These are phyloP conservation scores for Schizochytrium sp. DNA, from an alignment of 108 stramenopile species.

Conservation along the genomic window DNA sequence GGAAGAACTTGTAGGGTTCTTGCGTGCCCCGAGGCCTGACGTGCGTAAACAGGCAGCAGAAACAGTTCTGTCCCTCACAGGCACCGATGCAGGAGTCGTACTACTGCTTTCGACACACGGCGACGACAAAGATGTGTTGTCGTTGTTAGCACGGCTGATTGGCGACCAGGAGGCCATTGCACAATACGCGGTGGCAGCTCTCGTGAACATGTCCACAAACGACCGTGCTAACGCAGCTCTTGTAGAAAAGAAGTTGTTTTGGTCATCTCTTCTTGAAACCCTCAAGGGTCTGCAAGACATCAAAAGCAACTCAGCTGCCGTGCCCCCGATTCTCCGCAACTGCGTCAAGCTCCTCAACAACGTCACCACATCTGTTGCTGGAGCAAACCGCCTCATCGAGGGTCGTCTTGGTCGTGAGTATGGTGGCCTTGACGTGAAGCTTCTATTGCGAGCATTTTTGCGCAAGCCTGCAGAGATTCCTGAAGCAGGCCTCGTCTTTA, in stretches of 20 bases:
- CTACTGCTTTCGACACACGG: constrained; percentile 25
- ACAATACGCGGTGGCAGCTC: neutral
- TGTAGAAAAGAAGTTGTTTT: constrained; percentile 4
- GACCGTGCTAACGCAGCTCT: constrained; percentile 38
- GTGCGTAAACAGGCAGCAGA: constrained; percentile 54
- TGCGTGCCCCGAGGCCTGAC: constrained; percentile 34
- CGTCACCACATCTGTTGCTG: constrained; percentile 47
- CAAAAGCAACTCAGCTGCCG: neutral
- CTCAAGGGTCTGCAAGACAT: neutral
- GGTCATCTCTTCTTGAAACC: constrained; percentile 35
- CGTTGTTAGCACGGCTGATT: constrained; percentile 15
- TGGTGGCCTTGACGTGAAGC: constrained; percentile 14
- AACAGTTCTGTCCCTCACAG: constrained; percentile 24
- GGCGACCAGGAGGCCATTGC: constrained; percentile 50
- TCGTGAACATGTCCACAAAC: constrained; percentile 55
- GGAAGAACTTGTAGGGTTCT: constrained; percentile 47
- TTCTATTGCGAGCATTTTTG: constrained; percentile 6
- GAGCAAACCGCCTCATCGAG: constrained; percentile 32
- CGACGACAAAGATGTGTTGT: constrained; percentile 47
- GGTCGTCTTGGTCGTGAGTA: constrained; percentile 40
- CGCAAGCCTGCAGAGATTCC: neutral
- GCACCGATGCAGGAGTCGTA: constrained; percentile 48
- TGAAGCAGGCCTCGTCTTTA: constrained; percentile 41
- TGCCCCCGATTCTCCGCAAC: neutral
- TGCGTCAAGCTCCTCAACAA: constrained; percentile 52